Evolutionary conservation across 352 stramenopile species (phyloP).

Genomic region (Globisporangium acanthophoron): DNA sequence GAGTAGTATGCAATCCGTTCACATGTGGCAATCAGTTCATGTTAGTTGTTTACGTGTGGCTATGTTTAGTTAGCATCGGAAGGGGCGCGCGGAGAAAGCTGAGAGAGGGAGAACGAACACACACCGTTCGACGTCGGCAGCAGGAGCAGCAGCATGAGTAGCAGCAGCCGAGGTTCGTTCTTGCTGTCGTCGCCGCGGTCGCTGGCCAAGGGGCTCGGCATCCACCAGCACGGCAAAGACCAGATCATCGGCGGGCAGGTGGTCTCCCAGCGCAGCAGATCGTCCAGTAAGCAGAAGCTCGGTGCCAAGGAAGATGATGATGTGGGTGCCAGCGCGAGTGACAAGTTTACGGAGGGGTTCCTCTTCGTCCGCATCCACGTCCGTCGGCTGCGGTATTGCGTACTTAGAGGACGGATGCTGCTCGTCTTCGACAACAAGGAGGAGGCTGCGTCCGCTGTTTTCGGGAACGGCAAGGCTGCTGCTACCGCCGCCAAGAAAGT

Average conservation of each 20-base stretch:
- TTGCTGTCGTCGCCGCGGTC: conserved; percentile 14
- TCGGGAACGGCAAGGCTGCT: conserved; percentile 10
- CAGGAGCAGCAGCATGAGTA: background rate
- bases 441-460: conserved; percentile 5
- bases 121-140: background rate
- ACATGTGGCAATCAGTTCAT: no score
- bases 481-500: conserved; percentile 36
- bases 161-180: conserved; percentile 10
- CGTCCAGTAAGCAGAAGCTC: background rate
- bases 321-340: background rate
- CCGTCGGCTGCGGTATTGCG: conserved; percentile 60
- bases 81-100: background rate
- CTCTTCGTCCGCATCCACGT: conserved; percentile 53
- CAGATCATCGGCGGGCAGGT: conserved; percentile 9
- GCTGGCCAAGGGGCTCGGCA: conserved; percentile 12
- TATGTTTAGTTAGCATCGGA: no score
- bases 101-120: background rate
- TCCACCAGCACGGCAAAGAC: conserved; percentile 10
- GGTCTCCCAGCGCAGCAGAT: background rate
- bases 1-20: no score
- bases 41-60: no score
- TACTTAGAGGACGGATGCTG: conserved; percentile 48
- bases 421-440: conserved; percentile 65
- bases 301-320: background rate
- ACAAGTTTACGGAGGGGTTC: conserved; percentile 49